These are phyloP conservation scores for Manihot esculenta DNA, from an alignment of 441 rosid genomes.

Conservation along the genomic window DNA sequence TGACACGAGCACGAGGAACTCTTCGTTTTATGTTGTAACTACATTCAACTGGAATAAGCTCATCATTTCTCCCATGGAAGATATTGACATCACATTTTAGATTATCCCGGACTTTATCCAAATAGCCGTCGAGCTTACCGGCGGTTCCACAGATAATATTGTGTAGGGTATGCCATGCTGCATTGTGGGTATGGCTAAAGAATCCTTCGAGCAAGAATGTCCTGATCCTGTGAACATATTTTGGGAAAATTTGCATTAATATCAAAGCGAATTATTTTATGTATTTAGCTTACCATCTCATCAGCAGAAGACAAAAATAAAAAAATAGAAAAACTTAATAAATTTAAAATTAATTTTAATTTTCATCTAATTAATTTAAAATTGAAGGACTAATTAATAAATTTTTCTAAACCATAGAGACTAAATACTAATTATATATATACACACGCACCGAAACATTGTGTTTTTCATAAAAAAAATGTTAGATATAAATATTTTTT, in stretches of 20 bases:
- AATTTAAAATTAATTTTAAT: too few relatives aligned
- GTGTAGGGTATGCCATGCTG: slow-evolving; percentile 98
- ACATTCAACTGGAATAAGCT: slow-evolving; percentile 81
- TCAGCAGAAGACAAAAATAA: too few relatives aligned
- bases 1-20: slow-evolving; percentile 66
- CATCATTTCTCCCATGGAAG: slow-evolving; percentile 77
- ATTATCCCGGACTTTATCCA: slow-evolving; percentile 55
- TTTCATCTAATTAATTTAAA: too few relatives aligned
- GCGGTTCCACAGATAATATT: slow-evolving; percentile 92
- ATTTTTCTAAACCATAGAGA: too few relatives aligned
- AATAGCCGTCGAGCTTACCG: slow-evolving; percentile 68
- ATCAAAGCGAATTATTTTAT: too few relatives aligned
- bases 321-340: too few relatives aligned
- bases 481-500: too few relatives aligned
- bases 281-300: too few relatives aligned
- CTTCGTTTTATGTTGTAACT: slow-evolving; percentile 57
- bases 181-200: slow-evolving; percentile 88
- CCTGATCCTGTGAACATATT: slow-evolving; percentile 45
- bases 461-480: too few relatives aligned
- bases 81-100: slow-evolving; percentile 66
- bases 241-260: slow-evolving; percentile 14
- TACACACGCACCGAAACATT: too few relatives aligned
- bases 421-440: too few relatives aligned
- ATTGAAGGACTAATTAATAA: too few relatives aligned
- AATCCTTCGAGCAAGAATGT: slow-evolving; percentile 87